Evolutionary conservation across 2,329 filamentous ascomycete genomes (phyloP).

Genomic region (Cladosporium cucumerinum): DNA sequence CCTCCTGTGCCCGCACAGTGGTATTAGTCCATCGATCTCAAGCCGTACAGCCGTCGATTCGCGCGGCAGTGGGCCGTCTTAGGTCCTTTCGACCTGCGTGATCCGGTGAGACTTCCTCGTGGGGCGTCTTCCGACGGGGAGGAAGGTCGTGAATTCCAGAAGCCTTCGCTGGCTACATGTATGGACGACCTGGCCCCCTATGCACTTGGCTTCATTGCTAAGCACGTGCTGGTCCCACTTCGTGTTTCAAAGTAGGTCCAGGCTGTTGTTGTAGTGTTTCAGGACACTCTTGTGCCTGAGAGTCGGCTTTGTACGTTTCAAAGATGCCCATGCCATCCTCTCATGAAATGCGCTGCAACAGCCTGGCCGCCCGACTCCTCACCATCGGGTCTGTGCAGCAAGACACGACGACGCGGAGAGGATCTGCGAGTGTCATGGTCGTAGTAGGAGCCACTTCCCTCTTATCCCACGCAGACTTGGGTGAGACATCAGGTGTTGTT

Average conservation of each 20-base stretch:
- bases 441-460: constrained; percentile 1
- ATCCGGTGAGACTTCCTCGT: not conserved
- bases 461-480: constrained; percentile 13
- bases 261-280: not conserved
- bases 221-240: not conserved
- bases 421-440: constrained; percentile 12
- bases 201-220: no score
- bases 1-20: not conserved
- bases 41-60: not conserved
- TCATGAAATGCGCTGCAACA: constrained; percentile 15
- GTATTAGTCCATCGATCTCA: not conserved
- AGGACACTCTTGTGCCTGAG: not conserved
- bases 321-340: not conserved
- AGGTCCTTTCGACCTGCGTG: not conserved
- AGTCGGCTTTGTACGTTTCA: not conserved
- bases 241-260: not conserved
- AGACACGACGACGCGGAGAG: constrained; percentile 8
- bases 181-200: not conserved
- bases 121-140: not conserved
- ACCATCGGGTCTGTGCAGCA: constrained; percentile 13
- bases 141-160: not conserved
- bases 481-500: constrained; percentile 6
- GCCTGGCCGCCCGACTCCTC: not conserved
- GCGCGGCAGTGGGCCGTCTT: not conserved
- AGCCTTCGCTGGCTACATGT: not conserved